Conservation (phyloP, 371 early-diverging fungal genomes). For the Rhizopus delemar region DNA sequence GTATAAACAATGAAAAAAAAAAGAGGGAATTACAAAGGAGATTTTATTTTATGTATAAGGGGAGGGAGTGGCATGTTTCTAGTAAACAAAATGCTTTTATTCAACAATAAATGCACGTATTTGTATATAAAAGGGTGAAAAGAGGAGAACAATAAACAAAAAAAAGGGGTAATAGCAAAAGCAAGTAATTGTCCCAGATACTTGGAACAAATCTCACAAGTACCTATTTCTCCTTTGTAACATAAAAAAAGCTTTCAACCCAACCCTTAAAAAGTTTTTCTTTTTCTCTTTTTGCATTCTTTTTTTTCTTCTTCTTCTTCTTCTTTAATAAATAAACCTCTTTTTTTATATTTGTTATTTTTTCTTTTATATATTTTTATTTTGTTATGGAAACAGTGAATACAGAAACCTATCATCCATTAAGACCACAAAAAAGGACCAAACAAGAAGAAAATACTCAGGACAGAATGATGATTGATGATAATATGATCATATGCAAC, state of each 20-base stretch:
- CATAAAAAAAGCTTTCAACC: not conserved
- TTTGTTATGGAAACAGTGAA: not conserved
- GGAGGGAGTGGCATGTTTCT: not conserved
- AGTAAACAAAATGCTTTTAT: not conserved
- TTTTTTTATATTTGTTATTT: constrained; percentile 6
- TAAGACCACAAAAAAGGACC: not conserved
- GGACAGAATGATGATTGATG: constrained; percentile 25
- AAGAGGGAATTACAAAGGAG: too few species aligned
- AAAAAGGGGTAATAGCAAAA: not conserved
- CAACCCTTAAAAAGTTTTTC: not conserved
- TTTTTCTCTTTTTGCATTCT: not conserved
- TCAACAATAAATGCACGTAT: not conserved
- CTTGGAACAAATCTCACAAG: not conserved
- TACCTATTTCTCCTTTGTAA: not conserved
- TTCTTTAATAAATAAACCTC: not conserved
- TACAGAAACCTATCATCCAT: not conserved
- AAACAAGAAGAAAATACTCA: not conserved
- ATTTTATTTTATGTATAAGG: too few species aligned
- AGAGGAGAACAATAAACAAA: not conserved
- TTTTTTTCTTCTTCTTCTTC: too few species aligned
- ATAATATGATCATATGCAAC: too few species aligned
- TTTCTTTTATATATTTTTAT: not conserved
- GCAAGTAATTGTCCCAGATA: not conserved
- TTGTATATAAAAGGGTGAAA: not conserved
- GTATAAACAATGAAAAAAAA: too few species aligned